These are phyloP conservation scores for Zymoseptoria ardabiliae DNA, from an alignment of 2,329 filamentous ascomycete species.

Conservation along the genomic window DNA sequence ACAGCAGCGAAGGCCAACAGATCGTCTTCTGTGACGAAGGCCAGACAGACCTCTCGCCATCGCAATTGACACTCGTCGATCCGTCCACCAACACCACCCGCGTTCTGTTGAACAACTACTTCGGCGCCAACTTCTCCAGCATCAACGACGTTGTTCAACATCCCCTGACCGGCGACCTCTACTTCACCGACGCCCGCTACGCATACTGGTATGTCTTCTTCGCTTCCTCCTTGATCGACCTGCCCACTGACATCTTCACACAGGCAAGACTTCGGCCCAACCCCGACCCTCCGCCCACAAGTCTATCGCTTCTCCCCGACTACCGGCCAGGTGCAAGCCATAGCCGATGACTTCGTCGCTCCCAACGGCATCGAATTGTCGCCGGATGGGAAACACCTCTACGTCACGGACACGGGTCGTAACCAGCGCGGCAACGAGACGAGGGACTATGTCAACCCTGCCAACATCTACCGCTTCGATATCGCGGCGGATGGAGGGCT, in stretches of 20 bases:
- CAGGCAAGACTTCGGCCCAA: constrained; percentile 40
- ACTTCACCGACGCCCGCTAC: constrained; percentile 57
- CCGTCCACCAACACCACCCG: constrained; percentile 20
- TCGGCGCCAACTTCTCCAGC: constrained; percentile 55
- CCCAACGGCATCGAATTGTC: constrained; percentile 54
- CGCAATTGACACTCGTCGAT: constrained; percentile 24
- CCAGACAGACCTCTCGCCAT: constrained; percentile 18
- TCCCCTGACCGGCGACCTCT: constrained; percentile 48
- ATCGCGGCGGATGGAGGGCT: constrained; percentile 29
- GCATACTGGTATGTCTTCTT: constrained; percentile 45
- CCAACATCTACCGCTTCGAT: constrained; percentile 39
- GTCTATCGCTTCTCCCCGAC: constrained; percentile 50
- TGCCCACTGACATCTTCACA: not conserved
- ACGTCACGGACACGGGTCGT: constrained; percentile 50
- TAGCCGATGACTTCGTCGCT: constrained; percentile 50
- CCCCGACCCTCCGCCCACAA: constrained; percentile 48
- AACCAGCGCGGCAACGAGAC: constrained; percentile 20
- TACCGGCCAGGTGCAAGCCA: constrained; percentile 48
- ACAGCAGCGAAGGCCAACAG: constrained; percentile 26
- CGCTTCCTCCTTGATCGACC: not conserved
- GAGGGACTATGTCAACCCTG: constrained; percentile 33
- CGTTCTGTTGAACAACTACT: constrained; percentile 51
- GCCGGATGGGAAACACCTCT: constrained; percentile 45
- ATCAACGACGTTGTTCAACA: constrained; percentile 52
- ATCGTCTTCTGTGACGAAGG: constrained; percentile 31